Conservation (phyloP, 2,329 filamentous ascomycete genomes). For the Calcarisporium arbuscula region DNA sequence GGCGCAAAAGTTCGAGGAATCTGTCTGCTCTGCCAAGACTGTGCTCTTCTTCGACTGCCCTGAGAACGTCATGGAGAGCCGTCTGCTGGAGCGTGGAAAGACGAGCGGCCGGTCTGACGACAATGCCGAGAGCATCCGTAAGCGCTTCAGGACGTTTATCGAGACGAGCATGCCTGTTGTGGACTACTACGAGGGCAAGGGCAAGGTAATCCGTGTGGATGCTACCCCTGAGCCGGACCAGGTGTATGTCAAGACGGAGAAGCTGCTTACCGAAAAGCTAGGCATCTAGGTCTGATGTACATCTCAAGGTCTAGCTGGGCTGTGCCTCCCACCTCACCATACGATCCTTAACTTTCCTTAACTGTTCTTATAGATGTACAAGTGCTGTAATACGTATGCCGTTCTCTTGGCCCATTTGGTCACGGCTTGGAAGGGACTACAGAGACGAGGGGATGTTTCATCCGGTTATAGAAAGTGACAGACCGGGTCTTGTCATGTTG, state of each 20-base stretch:
- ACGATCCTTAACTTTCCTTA: too few relatives aligned
- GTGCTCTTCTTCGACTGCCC: slow-evolving; percentile 94
- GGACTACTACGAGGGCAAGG: slow-evolving; percentile 69
- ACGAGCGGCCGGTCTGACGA: slow-evolving; percentile 89
- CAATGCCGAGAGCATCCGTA: slow-evolving; percentile 91
- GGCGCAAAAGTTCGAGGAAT: slow-evolving; percentile 85
- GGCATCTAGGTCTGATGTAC: too few relatives aligned
- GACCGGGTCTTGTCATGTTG: neutral
- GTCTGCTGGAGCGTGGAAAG: slow-evolving; percentile 83
- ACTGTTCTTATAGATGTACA: too few relatives aligned
- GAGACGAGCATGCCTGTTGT: slow-evolving; percentile 98
- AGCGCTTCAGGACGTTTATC: slow-evolving; percentile 89
- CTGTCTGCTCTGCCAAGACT: slow-evolving; percentile 75
- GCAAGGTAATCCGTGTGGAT: slow-evolving; percentile 72
- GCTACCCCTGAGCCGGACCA: slow-evolving; percentile 62
- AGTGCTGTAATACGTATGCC: too few relatives aligned
- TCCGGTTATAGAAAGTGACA: too few relatives aligned
- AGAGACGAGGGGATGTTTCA: too few relatives aligned
- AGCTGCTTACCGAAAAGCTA: slow-evolving; percentile 42
- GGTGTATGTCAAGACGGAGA: slow-evolving; percentile 49
- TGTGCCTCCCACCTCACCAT: too few relatives aligned
- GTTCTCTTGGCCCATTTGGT: too few relatives aligned
- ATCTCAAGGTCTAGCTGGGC: too few relatives aligned
- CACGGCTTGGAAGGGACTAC: too few relatives aligned
- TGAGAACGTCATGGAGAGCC: slow-evolving; percentile 78